These are phyloP conservation scores for Keithomyces neogunnii DNA, from an alignment of 2,329 filamentous ascomycete genomes.

Conservation along the genomic window DNA sequence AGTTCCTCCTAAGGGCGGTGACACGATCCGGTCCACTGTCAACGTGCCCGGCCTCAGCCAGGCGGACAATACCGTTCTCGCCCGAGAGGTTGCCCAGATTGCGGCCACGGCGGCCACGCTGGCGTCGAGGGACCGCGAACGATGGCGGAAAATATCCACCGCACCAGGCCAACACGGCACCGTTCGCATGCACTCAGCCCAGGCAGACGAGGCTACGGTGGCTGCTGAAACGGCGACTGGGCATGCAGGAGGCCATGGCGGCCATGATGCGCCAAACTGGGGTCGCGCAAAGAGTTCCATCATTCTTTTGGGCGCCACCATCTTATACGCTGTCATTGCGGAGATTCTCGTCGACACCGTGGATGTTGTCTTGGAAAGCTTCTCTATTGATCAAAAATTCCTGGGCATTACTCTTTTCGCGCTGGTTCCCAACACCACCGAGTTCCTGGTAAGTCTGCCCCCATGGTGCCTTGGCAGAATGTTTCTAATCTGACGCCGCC, in stretches of 20 bases:
- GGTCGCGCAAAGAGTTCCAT: slow-evolving; percentile 82
- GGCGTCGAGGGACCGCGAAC: slow-evolving; percentile 62
- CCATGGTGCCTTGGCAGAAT: background rate
- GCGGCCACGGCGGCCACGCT: slow-evolving; percentile 85
- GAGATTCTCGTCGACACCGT: slow-evolving; percentile 97
- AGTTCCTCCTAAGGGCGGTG: slow-evolving; percentile 61
- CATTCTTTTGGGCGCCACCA: slow-evolving; percentile 78
- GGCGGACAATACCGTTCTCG: slow-evolving; percentile 71
- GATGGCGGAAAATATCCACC: slow-evolving; percentile 28
- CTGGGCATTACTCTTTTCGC: slow-evolving; percentile 94
- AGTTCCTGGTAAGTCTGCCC: slow-evolving; percentile 67
- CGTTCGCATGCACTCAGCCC: slow-evolving; percentile 19
- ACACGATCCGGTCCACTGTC: slow-evolving; percentile 33
- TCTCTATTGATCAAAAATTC: slow-evolving; percentile 94
- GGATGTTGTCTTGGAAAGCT: slow-evolving; percentile 85
- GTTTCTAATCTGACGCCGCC: background rate
- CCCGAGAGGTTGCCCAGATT: slow-evolving; percentile 85
- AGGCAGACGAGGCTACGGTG: slow-evolving; percentile 22
- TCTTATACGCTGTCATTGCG: slow-evolving; percentile 93
- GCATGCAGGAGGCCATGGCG: slow-evolving; percentile 45
- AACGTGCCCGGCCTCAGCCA: slow-evolving; percentile 65
- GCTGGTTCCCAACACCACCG: slow-evolving; percentile 93
- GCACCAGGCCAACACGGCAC: slow-evolving; percentile 16
- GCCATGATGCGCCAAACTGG: slow-evolving; percentile 99
- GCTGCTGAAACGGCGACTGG: slow-evolving; percentile 24